Evolutionary conservation across 2,329 filamentous ascomycete genomes (phyloP).

Genomic region (Herpotrichia juniperi): DNA sequence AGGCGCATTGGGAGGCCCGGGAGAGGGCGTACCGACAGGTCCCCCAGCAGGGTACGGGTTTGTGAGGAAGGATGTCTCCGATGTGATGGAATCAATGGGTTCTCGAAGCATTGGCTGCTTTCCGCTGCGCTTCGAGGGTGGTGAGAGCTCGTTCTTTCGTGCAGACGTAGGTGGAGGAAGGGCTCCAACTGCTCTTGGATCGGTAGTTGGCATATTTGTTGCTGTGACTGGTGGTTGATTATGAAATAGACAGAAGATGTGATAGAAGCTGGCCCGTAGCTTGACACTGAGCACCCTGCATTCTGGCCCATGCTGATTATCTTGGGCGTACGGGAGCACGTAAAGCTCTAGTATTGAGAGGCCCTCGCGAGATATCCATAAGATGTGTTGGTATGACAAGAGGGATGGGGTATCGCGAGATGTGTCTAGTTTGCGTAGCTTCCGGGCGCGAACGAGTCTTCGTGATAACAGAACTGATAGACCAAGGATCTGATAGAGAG

Average conservation of each 20-base stretch:
- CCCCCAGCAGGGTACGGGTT: constrained; percentile 53
- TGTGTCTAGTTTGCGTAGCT: constrained; percentile 80
- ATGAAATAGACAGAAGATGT: constrained; percentile 96
- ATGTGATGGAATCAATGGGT: constrained; percentile 55
- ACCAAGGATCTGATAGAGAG: constrained; percentile 89
- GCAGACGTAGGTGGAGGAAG: constrained; percentile 32
- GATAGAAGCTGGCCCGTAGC: constrained; percentile 90
- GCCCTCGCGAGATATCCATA: constrained; percentile 94
- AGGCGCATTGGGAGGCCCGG: constrained; percentile 47
- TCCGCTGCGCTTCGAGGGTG: constrained; percentile 39
- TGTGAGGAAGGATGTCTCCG: constrained; percentile 58
- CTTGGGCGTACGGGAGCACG: constrained; percentile 74
- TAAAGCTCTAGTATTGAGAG: constrained; percentile 84
- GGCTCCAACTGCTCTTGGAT: constrained; percentile 30
- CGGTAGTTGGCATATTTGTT: constrained; percentile 41
- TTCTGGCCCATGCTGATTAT: constrained; percentile 75
- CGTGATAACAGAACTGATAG: constrained; percentile 86
- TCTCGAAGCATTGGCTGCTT: constrained; percentile 53
- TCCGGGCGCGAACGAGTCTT: constrained; percentile 81
- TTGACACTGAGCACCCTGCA: constrained; percentile 91
- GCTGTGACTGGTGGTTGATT: constrained; percentile 76
- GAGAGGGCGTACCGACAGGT: constrained; percentile 50
- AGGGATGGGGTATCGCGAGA: constrained; percentile 80
- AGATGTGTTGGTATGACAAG: constrained; percentile 85
- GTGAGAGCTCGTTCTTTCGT: constrained; percentile 32